Conservation (phyloP, 179 eudicot species). For the Corrigiola litoralis region DNA sequence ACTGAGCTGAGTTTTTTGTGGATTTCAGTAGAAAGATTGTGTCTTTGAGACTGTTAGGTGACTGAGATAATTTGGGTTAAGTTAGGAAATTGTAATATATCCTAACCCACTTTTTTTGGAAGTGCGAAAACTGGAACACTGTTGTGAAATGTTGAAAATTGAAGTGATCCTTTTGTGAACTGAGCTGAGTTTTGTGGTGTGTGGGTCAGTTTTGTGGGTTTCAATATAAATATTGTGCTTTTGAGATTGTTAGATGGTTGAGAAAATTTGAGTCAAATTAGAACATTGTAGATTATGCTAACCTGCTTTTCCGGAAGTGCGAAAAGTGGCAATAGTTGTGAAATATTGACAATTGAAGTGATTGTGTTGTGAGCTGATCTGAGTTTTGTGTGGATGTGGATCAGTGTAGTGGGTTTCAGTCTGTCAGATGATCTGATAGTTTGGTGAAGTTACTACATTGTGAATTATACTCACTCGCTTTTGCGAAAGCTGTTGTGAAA, state of each 20-base stretch:
- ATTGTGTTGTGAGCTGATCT: no score
- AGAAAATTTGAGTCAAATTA: not conserved
- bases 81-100: not conserved
- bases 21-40: not conserved
- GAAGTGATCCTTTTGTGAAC: no score
- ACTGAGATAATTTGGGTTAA: not conserved
- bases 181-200: not conserved
- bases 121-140: no score
- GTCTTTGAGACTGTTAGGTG: not conserved
- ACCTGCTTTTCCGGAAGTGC: not conserved
- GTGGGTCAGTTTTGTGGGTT: conserved; percentile 5
- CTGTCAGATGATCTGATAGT: no score
- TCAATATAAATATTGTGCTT: not conserved
- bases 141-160: no score
- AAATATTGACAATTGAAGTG: no score
- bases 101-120: not conserved
- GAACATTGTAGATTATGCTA: not conserved
- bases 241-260: not conserved
- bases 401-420: no score
- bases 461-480: no score
- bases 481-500: no score
- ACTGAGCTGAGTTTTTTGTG: not conserved
- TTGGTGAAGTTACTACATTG: not conserved
- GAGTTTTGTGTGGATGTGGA: no score
- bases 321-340: no score